A percentile compares a stretch with the other conserved stretches of the same genome.
Conservation (phyloP, 371 early-diverging fungal species). For the Apophysomyces variabilis region DNA sequence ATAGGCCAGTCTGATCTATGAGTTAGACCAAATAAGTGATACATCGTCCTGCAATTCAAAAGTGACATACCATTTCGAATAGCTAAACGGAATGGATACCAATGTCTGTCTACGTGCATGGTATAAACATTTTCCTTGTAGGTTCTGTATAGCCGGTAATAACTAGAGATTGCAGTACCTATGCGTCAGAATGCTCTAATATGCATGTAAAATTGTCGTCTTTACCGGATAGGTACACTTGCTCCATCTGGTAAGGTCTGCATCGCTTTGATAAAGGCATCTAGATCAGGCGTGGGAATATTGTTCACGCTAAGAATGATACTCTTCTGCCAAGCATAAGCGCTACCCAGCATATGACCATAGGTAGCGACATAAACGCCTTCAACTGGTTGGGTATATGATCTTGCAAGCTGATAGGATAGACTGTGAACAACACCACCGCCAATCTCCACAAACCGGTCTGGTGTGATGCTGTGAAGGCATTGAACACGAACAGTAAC, state of each 20-base stretch:
- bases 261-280: slow-evolving; percentile 75
- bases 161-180: slow-evolving; percentile 24
- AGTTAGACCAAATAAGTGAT: neutral
- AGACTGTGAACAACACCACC: slow-evolving; percentile 84
- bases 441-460: slow-evolving; percentile 79
- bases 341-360: slow-evolving; percentile 71
- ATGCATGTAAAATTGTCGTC: neutral
- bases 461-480: slow-evolving; percentile 77
- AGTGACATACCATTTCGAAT: slow-evolving; percentile 66
- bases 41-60: neutral
- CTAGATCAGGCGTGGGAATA: slow-evolving; percentile 77
- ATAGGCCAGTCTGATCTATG: slow-evolving; percentile 72
- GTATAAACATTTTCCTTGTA: slow-evolving; percentile 78
- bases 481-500: slow-evolving; percentile 71
- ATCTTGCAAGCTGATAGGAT: slow-evolving; percentile 83
- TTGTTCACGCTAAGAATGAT: slow-evolving; percentile 72
- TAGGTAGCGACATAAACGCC: slow-evolving; percentile 86
- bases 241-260: slow-evolving; percentile 74
- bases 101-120: slow-evolving; percentile 83
- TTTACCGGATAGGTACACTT: slow-evolving; percentile 72
- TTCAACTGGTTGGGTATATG: slow-evolving; percentile 71
- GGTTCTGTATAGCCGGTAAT: slow-evolving; percentile 67
- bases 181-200: neutral
- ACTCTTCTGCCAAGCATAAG: slow-evolving; percentile 67
- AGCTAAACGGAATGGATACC: slow-evolving; percentile 80